Evolutionary conservation across 73 alveolate genomes (phyloP).

Genomic region (Paramecium sexaurelia): DNA sequence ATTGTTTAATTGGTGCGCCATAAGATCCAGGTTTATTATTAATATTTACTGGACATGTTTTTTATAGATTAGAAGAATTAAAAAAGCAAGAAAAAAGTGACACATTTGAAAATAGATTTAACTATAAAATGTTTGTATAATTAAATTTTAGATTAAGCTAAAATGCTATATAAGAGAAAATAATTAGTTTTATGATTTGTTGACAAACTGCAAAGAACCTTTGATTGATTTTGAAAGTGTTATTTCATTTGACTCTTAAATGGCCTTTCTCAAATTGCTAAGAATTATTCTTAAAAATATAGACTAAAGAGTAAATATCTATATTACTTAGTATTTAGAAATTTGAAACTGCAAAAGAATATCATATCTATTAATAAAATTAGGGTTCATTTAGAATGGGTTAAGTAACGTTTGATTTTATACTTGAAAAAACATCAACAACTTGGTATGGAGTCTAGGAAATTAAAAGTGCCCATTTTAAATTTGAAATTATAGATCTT

Average conservation of each 20-base stretch:
- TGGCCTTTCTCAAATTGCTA: background rate
- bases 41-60: conserved; percentile 25
- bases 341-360: conserved; percentile 15
- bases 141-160: background rate
- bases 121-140: conserved; percentile 34
- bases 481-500: background rate
- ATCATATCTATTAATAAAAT: background rate
- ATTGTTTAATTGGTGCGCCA: conserved; percentile 15
- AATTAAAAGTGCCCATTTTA: conserved; percentile 33
- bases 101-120: background rate
- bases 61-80: conserved; percentile 24
- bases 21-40: conserved; percentile 30
- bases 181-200: background rate
- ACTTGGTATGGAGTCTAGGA: conserved; percentile 40
- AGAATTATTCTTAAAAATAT: conserved; percentile 13
- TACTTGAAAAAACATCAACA: background rate
- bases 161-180: background rate
- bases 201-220: background rate
- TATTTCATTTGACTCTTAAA: conserved; percentile 17
- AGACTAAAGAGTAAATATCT: background rate
- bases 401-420: conserved; percentile 22
- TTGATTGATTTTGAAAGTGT: background rate
- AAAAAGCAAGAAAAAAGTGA: background rate
- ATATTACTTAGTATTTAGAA: background rate
- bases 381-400: background rate